Evolutionary conservation across 1,284 basidiomycete genomes (phyloP).

Genomic region (Trametes versicolor): DNA sequence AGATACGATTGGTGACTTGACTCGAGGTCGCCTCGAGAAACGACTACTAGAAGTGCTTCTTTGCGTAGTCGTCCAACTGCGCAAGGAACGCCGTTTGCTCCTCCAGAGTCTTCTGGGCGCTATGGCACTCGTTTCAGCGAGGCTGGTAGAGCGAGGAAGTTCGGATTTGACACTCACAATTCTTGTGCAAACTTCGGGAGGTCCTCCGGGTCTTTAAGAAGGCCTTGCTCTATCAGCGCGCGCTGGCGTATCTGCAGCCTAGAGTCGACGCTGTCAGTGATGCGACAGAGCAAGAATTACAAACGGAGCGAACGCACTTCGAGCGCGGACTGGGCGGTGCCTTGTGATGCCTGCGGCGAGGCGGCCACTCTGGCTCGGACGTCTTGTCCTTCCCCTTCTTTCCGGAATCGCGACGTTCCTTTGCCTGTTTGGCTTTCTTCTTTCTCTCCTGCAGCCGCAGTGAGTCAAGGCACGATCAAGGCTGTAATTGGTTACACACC

Average conservation of each 20-base stretch:
- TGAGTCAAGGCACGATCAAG: not conserved
- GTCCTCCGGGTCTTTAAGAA: constrained; percentile 60
- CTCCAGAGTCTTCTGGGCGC: constrained; percentile 26
- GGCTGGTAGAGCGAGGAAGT: not conserved
- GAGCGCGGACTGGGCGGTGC: constrained; percentile 55
- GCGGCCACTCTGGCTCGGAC: constrained; percentile 67
- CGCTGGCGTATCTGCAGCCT: constrained; percentile 63
- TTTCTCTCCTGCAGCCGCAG: constrained; percentile 40
- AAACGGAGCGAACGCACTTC: constrained; percentile 52
- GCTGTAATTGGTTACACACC: constrained; percentile 45
- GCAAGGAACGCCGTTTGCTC: constrained; percentile 33
- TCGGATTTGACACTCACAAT: constrained; percentile 59
- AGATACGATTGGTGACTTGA: not conserved
- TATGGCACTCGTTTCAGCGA: not conserved
- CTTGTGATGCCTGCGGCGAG: constrained; percentile 66
- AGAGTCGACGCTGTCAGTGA: constrained; percentile 14
- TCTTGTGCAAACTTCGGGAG: constrained; percentile 65
- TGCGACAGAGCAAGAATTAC: not conserved
- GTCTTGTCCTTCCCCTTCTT: constrained; percentile 37
- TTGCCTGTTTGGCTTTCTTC: constrained; percentile 40
- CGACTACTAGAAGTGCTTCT: constrained; percentile 18
- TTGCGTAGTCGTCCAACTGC: constrained; percentile 35
- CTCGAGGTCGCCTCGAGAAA: not conserved
- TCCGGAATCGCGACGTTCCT: constrained; percentile 39
- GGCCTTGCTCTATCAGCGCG: constrained; percentile 67